These are phyloP conservation scores for Cutaneotrichosporon sp. DNA, from an alignment of 1,284 basidiomycete species.

Conservation along the genomic window DNA sequence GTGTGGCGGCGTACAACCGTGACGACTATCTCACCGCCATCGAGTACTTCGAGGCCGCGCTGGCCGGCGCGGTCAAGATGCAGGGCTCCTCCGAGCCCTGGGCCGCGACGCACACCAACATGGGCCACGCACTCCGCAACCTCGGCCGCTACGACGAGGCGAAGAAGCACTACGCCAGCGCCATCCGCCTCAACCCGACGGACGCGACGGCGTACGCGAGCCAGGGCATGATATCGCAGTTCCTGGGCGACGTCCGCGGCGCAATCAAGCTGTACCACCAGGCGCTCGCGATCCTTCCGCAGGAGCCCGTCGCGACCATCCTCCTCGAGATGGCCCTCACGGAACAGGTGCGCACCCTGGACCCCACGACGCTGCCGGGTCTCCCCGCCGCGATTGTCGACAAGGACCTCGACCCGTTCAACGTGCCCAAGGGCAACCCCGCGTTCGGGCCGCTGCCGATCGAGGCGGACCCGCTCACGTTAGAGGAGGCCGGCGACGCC, in stretches of 20 bases:
- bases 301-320: slow-evolving; percentile 81
- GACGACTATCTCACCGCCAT: slow-evolving; percentile 72
- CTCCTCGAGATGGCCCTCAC: slow-evolving; percentile 78
- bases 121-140: slow-evolving; percentile 82
- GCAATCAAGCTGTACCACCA: slow-evolving; percentile 88
- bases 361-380: slow-evolving; percentile 43
- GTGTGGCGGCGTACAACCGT: slow-evolving; percentile 86
- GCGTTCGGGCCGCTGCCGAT: slow-evolving; percentile 42
- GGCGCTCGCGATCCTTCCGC: slow-evolving; percentile 80
- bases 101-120: slow-evolving; percentile 84
- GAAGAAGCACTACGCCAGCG: slow-evolving; percentile 67
- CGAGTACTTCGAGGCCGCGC: slow-evolving; percentile 68
- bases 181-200: slow-evolving; percentile 76
- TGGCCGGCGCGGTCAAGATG: slow-evolving; percentile 73
- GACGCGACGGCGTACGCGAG: slow-evolving; percentile 76
- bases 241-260: slow-evolving; percentile 68
- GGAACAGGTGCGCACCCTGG: slow-evolving; percentile 48
- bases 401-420: slow-evolving; percentile 46
- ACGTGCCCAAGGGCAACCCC: slow-evolving; percentile 45
- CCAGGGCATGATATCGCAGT: slow-evolving; percentile 78
- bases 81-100: slow-evolving; percentile 81
- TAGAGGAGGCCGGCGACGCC: slow-evolving; percentile 36
- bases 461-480: slow-evolving; percentile 34
- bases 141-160: slow-evolving; percentile 72
- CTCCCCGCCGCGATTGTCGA: slow-evolving; percentile 40